phyloP scores from a whole-genome alignment of 495 filamentous ascomycete genomes.

The Lasiosphaeria hispida region DNA sequence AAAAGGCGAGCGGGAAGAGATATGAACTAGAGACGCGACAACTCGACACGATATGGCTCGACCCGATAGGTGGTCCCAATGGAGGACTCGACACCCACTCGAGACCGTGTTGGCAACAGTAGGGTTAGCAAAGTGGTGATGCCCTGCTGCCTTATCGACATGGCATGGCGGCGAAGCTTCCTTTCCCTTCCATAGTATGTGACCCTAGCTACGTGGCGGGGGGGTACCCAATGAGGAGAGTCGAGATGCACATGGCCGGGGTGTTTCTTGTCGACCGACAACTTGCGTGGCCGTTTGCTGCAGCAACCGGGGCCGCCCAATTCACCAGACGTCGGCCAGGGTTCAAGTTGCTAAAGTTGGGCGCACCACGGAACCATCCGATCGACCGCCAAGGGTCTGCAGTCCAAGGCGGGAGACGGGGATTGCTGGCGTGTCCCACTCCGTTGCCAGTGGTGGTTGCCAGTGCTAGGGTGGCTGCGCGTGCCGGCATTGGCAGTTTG shows the following conservation, averaged over 20 bases:
- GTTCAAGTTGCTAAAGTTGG: too few species aligned
- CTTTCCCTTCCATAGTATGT: conserved; percentile 4
- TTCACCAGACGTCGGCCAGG: neutral
- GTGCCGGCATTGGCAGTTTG: neutral
- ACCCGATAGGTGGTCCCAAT: too few species aligned
- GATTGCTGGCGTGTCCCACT: conserved; percentile 1
- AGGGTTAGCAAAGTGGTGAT: too few species aligned
- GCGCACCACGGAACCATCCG: too few species aligned
- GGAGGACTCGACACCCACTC: too few species aligned
- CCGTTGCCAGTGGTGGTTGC: conserved; percentile 6
- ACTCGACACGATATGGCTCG: too few species aligned
- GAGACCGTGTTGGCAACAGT: too few species aligned
- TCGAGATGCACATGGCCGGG: neutral
- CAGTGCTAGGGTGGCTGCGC: neutral
- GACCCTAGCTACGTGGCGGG: conserved; percentile 9
- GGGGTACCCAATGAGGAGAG: neutral
- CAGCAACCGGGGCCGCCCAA: neutral
- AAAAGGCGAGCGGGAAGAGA: too few species aligned
- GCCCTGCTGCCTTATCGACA: too few species aligned
- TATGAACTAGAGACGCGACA: too few species aligned
- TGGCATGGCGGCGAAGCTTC: too few species aligned
- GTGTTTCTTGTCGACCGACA: too few species aligned
- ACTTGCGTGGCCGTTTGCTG: conserved; percentile 7
- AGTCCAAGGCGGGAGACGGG: neutral
- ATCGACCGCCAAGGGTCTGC: neutral